phyloP scores from a whole-genome alignment of 257 asterid genomes.

The Mitragyna speciosa region DNA sequence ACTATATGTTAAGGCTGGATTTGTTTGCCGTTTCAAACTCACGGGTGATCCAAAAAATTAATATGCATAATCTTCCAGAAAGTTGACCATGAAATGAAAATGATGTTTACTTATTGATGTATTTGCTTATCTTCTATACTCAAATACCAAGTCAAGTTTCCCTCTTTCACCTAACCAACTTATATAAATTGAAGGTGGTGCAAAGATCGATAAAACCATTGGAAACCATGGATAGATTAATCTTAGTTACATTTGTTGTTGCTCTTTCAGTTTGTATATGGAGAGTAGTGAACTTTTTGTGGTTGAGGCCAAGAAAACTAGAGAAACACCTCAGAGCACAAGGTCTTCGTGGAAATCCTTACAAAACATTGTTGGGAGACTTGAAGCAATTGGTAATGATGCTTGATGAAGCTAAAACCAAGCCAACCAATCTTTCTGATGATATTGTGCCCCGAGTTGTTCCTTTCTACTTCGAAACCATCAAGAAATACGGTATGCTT shows the following conservation, averaged over 20 bases:
- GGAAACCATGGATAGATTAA: not conserved
- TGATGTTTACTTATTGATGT: too few relatives aligned
- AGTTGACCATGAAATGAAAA: too few relatives aligned
- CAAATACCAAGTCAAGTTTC: too few relatives aligned
- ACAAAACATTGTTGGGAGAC: conserved; percentile 13
- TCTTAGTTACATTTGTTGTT: not conserved
- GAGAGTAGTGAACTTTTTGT: conserved; percentile 5
- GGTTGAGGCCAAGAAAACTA: conserved; percentile 16
- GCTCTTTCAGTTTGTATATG: conserved; percentile 5
- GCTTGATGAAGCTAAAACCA: conserved; percentile 7
- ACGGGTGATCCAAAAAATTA: too few relatives aligned
- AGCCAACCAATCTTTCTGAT: conserved; percentile 26
- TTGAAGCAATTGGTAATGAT: conserved; percentile 6
- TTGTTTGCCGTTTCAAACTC: too few relatives aligned
- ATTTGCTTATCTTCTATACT: too few relatives aligned
- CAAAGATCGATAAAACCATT: not conserved
- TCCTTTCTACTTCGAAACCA: conserved; percentile 16
- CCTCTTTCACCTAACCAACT: too few relatives aligned
- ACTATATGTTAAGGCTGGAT: too few relatives aligned
- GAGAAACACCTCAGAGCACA: conserved; percentile 10
- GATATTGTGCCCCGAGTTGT: conserved; percentile 30
- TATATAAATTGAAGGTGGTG: too few relatives aligned
- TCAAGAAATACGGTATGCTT: conserved; percentile 28
- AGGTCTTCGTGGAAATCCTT: conserved; percentile 17
- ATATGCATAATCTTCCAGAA: too few relatives aligned